These are phyloP conservation scores for Cytauxzoon felis DNA, from an alignment of 169 alveolate genomes.

Conservation along the genomic window DNA sequence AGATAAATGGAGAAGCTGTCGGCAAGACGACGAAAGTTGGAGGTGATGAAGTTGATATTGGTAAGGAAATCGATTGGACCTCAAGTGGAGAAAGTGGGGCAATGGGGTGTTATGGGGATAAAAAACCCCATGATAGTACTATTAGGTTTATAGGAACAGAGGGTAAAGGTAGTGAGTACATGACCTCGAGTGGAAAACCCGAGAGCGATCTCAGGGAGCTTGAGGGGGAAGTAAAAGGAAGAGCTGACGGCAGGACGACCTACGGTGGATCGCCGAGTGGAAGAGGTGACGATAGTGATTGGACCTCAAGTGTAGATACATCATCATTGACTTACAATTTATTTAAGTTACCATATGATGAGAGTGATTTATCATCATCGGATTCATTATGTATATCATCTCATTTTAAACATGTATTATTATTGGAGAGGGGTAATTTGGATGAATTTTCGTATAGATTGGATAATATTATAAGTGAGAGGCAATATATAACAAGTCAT, in stretches of 20 bases:
- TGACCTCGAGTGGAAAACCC: too few relatives aligned
- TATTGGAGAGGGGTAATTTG: background rate
- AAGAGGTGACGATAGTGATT: too few relatives aligned
- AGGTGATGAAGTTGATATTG: background rate
- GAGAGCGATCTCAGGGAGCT: too few relatives aligned
- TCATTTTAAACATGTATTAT: background rate
- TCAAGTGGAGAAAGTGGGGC: background rate
- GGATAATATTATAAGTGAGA: conserved; percentile 18
- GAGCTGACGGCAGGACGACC: too few relatives aligned
- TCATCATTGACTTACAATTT: too few relatives aligned
- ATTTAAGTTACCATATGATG: background rate
- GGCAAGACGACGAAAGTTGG: background rate
- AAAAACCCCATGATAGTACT: too few relatives aligned
- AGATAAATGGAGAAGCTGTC: background rate
- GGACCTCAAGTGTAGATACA: too few relatives aligned
- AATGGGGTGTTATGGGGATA: background rate
- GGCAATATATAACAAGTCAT: conserved; percentile 10
- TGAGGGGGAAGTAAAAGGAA: too few relatives aligned
- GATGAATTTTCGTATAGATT: conserved; percentile 25
- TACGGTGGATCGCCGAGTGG: too few relatives aligned
- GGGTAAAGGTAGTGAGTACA: too few relatives aligned
- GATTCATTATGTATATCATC: background rate
- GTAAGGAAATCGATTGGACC: background rate
- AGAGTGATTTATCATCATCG: too few relatives aligned
- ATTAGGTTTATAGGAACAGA: too few relatives aligned